phyloP scores from a whole-genome alignment of 2,329 filamentous ascomycete species.

The Penicillium vulpinum region DNA sequence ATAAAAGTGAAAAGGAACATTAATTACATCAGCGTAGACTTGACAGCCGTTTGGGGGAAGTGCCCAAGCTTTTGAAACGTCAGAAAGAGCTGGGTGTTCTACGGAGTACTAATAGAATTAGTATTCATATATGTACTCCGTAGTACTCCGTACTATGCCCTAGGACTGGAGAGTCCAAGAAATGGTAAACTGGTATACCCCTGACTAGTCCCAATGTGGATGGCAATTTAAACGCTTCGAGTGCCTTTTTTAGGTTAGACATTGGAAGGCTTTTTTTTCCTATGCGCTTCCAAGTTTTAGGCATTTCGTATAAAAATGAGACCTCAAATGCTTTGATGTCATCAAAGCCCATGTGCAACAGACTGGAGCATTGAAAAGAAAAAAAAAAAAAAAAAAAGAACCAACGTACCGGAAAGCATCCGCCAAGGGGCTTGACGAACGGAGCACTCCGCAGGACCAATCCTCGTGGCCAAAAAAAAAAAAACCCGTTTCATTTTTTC shows the following conservation, averaged over 20 bases:
- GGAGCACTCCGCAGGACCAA: background rate
- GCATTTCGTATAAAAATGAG: background rate
- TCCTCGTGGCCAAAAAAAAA: background rate
- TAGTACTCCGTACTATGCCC: too few relatives aligned
- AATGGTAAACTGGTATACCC: conserved; percentile 10
- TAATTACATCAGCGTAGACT: too few relatives aligned
- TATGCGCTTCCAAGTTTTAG: background rate
- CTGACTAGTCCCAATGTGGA: conserved; percentile 21
- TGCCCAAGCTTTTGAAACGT: conserved; percentile 15
- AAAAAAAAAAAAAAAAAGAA: too few relatives aligned
- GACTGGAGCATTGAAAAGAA: too few relatives aligned
- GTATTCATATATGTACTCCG: too few relatives aligned
- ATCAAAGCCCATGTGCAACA: background rate
- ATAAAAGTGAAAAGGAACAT: too few relatives aligned
- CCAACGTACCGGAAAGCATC: background rate
- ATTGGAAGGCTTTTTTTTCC: background rate
- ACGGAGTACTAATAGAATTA: too few relatives aligned
- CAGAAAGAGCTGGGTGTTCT: too few relatives aligned
- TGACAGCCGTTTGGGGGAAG: conserved; percentile 25
- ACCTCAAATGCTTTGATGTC: background rate
- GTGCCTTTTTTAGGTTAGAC: background rate
- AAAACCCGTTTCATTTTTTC: background rate
- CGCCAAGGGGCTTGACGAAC: background rate
- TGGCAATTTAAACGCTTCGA: background rate
- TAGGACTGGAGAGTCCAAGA: too few relatives aligned